These are phyloP conservation scores for Clavispora phyllophila DNA, from an alignment of 805 yeast species.

Conservation along the genomic window DNA sequence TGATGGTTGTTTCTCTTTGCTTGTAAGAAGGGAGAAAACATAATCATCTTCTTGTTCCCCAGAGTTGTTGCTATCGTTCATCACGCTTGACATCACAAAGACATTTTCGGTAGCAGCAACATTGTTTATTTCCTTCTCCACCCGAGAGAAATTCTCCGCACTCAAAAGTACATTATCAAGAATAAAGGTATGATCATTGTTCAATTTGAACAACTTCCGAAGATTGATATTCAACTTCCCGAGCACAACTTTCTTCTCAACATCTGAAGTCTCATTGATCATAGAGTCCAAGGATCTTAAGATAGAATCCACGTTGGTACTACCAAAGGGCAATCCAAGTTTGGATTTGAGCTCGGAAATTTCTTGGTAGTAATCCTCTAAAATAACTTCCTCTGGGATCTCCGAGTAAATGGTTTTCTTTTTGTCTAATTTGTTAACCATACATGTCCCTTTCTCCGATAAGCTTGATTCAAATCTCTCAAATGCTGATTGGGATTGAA, in stretches of 20 bases:
- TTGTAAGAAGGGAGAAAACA: slow-evolving; percentile 25
- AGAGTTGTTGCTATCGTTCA: neutral
- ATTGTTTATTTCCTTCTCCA: slow-evolving; percentile 12
- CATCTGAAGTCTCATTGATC: slow-evolving; percentile 10
- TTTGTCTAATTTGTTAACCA: neutral
- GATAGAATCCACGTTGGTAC: slow-evolving; percentile 8
- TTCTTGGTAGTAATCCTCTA: slow-evolving; percentile 32
- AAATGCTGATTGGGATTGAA: slow-evolving; percentile 40
- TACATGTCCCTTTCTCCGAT: slow-evolving; percentile 2
- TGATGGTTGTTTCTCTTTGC: slow-evolving; percentile 40
- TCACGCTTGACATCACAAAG: neutral
- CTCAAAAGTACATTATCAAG: slow-evolving; percentile 32
- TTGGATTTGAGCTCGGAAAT: slow-evolving; percentile 19
- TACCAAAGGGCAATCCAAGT: slow-evolving; percentile 17
- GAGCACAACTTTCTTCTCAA: slow-evolving; percentile 18
- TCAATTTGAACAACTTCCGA: slow-evolving; percentile 26
- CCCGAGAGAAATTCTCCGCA: slow-evolving; percentile 20
- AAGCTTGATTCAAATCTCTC: slow-evolving; percentile 13
- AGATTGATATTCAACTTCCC: slow-evolving; percentile 29
- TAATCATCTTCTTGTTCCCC: neutral
- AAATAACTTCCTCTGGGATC: slow-evolving; percentile 27
- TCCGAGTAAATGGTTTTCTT: slow-evolving; percentile 17
- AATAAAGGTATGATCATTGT: slow-evolving; percentile 26
- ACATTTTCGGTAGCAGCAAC: neutral
- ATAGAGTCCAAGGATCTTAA: slow-evolving; percentile 15